Base-by-base conservation (phyloP, 75 land plant species). In the Pseudotsuga menziesii region DNA sequence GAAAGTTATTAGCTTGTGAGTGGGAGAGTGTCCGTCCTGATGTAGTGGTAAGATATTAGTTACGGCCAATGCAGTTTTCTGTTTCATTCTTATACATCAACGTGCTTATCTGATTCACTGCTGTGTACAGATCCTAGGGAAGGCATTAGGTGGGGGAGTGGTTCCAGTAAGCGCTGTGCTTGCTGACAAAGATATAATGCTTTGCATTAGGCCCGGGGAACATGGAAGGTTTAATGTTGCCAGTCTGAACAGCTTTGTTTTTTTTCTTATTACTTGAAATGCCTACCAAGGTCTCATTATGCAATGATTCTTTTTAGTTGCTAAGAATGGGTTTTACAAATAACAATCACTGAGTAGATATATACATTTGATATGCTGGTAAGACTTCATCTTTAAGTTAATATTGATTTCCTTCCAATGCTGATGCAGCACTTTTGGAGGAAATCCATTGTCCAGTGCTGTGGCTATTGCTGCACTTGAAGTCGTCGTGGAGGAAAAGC, bases 141-240 rank as follows among this genome's bases (percentile, higher is more conserved):
- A 97, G 79, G 98, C 98, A 66, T 81, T 95, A 77, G 98, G 99
- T 55, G 99, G 91, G 69, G 99, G 99, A 72, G 96, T 97, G 26
- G 56, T 97, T 56, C 98, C 99, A 79, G 98, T 97, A 3, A 95
- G 98, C 89, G 99, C 96, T 20, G 99, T 97, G 62, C 96, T 97
- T 75, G 91, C 99, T 71, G 92, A 97, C 79, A 90, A 85, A 81
- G 96, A 95, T 59, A 80, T 95, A 74, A 95, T 97, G 99, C 88
- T 97, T 36, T 95, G 96, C 84, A 89, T 97, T 59, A 82, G 80
- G 64, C 99, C 99, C 12, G 99, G 99, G 56, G 94, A 95, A 78
- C 99, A 97, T 87, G 99, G 99, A 83, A 97, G 99, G 99, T 97
- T 78, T 78, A 81, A 17, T 23, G 17, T 78, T 62, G 27, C 57